Conservation (phyloP, 345 rosid species). For the Kandelia obovata region DNA sequence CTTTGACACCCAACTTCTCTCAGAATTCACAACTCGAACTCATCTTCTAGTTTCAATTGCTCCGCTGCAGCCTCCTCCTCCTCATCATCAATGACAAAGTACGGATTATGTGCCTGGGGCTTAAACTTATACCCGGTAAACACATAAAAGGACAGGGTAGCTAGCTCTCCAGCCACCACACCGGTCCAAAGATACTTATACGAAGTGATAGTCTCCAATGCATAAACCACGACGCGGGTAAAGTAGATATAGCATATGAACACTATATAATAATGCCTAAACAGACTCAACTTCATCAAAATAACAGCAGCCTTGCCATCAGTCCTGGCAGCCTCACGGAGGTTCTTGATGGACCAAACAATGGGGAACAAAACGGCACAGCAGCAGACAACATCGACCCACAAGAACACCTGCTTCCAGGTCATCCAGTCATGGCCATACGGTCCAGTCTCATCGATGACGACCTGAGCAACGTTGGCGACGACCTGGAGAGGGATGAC, state of each 20-base stretch:
- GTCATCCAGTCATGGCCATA: slow-evolving; percentile 78
- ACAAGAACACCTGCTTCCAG: slow-evolving; percentile 89
- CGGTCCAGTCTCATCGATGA: slow-evolving; percentile 80
- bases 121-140: slow-evolving; percentile 87
- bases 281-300: slow-evolving; percentile 81
- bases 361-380: slow-evolving; percentile 94
- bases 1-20: slow-evolving; percentile 12
- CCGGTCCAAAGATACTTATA: slow-evolving; percentile 91
- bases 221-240: slow-evolving; percentile 85
- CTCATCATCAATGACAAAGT: slow-evolving; percentile 88
- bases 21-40: slow-evolving; percentile 67
- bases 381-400: slow-evolving; percentile 91
- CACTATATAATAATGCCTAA: slow-evolving; percentile 93
- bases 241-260: slow-evolving; percentile 95
- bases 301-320: slow-evolving; percentile 96
- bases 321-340: slow-evolving; percentile 87
- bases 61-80: slow-evolving; percentile 99
- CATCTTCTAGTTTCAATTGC: slow-evolving; percentile 87
- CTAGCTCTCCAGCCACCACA: slow-evolving; percentile 83
- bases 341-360: slow-evolving; percentile 97
- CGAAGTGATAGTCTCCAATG: slow-evolving; percentile 83
- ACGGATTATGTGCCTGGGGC: slow-evolving; percentile 94
- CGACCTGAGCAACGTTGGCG: slow-evolving; percentile 85
- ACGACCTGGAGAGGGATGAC: slow-evolving; percentile 91
- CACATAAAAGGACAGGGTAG: slow-evolving; percentile 74